Percentiles rank a stretch among this genome's conserved stretches.
phyloP scores from a whole-genome alignment of 257 asterid genomes.

The Salvia hispanica region DNA sequence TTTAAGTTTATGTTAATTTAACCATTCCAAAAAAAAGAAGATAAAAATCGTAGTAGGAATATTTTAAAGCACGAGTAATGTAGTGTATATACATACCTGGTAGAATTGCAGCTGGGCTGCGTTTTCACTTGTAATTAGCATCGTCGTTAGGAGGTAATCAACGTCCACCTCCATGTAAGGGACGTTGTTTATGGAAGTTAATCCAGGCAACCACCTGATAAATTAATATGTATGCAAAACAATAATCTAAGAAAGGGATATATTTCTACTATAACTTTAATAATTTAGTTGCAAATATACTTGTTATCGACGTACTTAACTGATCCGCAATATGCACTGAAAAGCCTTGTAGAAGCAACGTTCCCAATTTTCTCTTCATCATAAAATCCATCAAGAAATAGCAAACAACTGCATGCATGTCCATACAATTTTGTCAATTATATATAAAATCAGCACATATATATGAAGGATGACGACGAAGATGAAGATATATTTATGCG shows the following conservation, averaged over 20 bases:
- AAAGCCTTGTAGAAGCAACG: constrained; percentile 42
- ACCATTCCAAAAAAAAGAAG: no score
- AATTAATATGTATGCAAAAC: background rate
- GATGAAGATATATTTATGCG: background rate
- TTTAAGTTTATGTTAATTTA: no score
- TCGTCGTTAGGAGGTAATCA: constrained; percentile 30
- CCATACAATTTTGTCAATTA: background rate
- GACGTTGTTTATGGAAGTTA: constrained; percentile 50
- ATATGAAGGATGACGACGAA: background rate
- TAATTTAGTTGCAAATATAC: constrained; percentile 24
- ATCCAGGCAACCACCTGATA: constrained; percentile 60
- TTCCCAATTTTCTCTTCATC: constrained; percentile 43
- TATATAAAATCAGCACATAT: background rate
- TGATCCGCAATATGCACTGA: constrained; percentile 49
- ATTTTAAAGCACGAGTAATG: no score
- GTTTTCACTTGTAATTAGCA: constrained; percentile 33
- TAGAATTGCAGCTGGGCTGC: constrained; percentile 58
- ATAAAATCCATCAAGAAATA: constrained; percentile 52
- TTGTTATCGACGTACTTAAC: constrained; percentile 35
- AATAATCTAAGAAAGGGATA: no score
- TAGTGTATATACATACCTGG: constrained; percentile 33
- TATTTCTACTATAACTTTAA: no score
- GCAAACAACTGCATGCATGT: constrained; percentile 44
- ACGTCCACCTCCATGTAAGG: constrained; percentile 50
- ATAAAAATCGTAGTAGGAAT: background rate